Evolutionary conservation across 2,329 filamentous ascomycete species (phyloP).

Genomic region (Penicillium hesseltinei): DNA sequence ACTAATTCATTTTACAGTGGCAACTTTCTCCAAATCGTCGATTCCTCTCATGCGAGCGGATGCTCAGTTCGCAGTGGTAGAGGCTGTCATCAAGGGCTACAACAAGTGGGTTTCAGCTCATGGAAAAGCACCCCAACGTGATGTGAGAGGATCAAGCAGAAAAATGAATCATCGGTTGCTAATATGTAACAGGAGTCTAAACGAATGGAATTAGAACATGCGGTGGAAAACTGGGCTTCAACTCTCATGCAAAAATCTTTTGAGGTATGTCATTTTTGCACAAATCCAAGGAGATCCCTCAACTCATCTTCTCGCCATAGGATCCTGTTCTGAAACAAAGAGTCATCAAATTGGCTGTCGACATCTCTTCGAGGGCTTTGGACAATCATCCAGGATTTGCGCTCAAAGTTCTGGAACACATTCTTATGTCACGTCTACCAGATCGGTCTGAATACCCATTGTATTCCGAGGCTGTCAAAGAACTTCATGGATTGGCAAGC

Average conservation of each 20-base stretch:
- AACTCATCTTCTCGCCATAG: constrained; percentile 31
- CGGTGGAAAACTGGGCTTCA: constrained; percentile 43
- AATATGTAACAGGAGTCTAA: constrained; percentile 35
- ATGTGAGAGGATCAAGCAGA: constrained; percentile 32
- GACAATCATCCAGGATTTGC: constrained; percentile 78
- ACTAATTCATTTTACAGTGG: constrained; percentile 24
- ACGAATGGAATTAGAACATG: constrained; percentile 38
- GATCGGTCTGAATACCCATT: constrained; percentile 67
- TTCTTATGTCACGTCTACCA: constrained; percentile 77
- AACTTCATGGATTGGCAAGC: constrained; percentile 80
- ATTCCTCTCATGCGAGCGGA: constrained; percentile 67
- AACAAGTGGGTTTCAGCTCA: constrained; percentile 68
- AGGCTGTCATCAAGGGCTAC: constrained; percentile 85
- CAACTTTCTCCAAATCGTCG: constrained; percentile 42
- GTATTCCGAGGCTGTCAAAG: constrained; percentile 86
- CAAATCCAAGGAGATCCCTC: neutral
- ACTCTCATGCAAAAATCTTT: constrained; percentile 42
- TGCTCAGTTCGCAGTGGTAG: constrained; percentile 83
- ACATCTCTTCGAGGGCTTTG: constrained; percentile 77
- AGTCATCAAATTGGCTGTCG: constrained; percentile 76
- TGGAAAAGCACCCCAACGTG: constrained; percentile 52
- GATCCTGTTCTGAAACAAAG: constrained; percentile 83
- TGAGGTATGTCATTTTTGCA: constrained; percentile 28
- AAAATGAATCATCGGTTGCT: neutral
- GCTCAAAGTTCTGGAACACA: constrained; percentile 84